phyloP scores from a whole-genome alignment of 352 stramenopile species.

The Pythium brassicae region DNA sequence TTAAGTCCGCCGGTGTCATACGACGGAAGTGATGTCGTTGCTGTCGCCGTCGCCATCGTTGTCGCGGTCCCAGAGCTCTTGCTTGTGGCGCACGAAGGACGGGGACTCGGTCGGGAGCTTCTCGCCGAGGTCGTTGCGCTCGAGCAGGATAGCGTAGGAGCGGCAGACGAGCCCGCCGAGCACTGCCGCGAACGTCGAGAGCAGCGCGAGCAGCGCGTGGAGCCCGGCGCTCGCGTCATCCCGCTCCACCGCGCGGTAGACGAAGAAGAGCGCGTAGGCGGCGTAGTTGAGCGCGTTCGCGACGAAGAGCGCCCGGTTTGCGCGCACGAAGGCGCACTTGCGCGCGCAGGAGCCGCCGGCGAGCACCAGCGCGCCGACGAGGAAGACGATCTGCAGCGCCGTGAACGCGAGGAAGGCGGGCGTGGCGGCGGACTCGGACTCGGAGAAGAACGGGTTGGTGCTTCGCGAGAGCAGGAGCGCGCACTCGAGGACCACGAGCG shows the following conservation, averaged over 20 bases:
- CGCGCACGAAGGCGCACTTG: conserved; percentile 19
- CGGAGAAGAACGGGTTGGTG: conserved; percentile 31
- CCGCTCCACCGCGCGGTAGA: conserved; percentile 6
- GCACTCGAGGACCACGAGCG: conserved; percentile 24
- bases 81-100: conserved; percentile 12
- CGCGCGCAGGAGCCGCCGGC: conserved; percentile 23
- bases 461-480: conserved; percentile 21
- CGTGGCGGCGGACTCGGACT: conserved; percentile 22
- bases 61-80: neutral
- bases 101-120: conserved; percentile 25
- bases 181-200: conserved; percentile 13
- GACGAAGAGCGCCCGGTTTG: conserved; percentile 22
- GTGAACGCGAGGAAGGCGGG: conserved; percentile 29
- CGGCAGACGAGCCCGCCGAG: conserved; percentile 26
- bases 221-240: conserved; percentile 9
- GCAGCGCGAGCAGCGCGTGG: conserved; percentile 2
- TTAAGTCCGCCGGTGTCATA: neutral
- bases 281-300: conserved; percentile 20
- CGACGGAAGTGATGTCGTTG: neutral
- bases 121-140: conserved; percentile 10
- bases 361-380: conserved; percentile 19
- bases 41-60: too few relatives aligned
- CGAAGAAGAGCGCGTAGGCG: conserved; percentile 21
- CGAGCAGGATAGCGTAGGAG: conserved; percentile 17
- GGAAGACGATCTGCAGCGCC: conserved; percentile 25